These are phyloP conservation scores for Pistacia vera DNA, from an alignment of 345 rosid genomes.

Conservation along the genomic window DNA sequence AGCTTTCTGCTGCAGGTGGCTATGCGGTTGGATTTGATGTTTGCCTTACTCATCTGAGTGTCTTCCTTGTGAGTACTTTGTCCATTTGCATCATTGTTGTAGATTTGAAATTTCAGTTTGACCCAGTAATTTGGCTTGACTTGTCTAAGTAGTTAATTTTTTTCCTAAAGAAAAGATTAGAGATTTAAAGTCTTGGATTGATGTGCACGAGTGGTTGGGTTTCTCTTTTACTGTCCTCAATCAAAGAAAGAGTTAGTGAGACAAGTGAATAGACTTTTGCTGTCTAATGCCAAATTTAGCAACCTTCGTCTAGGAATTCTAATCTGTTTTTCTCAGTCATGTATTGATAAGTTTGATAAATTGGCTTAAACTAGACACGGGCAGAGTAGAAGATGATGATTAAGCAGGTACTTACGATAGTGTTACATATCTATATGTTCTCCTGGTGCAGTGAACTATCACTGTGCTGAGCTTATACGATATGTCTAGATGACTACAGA, in stretches of 20 bases:
- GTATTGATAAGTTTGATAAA: background rate
- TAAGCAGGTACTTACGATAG: constrained; percentile 30
- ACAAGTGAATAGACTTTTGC: background rate
- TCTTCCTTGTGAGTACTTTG: constrained; percentile 7
- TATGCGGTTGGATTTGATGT: constrained; percentile 47
- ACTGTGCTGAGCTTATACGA: constrained; percentile 30
- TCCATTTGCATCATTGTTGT: background rate
- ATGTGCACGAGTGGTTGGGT: no score
- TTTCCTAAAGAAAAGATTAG: no score
- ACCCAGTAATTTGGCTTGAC: background rate
- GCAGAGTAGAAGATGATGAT: constrained; percentile 36
- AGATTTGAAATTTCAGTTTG: background rate
- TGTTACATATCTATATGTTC: constrained; percentile 1
- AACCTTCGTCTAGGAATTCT: background rate
- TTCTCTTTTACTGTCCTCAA: no score
- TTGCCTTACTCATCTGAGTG: constrained; percentile 81
- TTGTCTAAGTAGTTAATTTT: background rate
- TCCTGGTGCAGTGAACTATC: constrained; percentile 15
- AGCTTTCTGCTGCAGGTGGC: constrained; percentile 56
- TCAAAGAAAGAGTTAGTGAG: no score
- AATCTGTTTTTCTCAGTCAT: background rate
- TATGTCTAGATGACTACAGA: constrained; percentile 3
- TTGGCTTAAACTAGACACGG: background rate
- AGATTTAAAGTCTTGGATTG: no score
- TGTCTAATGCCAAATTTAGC: background rate